These are phyloP conservation scores for Pythium angustatum DNA, from an alignment of 352 stramenopile species.

Conservation along the genomic window DNA sequence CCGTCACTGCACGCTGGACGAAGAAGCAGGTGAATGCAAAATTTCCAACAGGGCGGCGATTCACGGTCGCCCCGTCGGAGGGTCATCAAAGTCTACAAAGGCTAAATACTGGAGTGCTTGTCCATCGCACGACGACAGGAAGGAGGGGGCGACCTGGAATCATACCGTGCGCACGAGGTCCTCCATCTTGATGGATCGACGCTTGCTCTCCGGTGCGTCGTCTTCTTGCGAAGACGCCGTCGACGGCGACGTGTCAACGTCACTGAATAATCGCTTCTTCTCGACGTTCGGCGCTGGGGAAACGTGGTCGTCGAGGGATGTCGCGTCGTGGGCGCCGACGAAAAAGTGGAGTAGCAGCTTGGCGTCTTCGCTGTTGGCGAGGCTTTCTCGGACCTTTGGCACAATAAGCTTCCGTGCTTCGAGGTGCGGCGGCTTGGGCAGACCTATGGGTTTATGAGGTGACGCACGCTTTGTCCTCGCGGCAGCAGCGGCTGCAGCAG, in stretches of 20 bases:
- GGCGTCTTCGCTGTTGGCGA: conserved; percentile 63
- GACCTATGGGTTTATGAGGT: conserved; percentile 24
- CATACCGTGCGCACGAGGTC: conserved; percentile 36
- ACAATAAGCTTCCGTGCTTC: conserved; percentile 32
- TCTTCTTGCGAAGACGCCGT: conserved; percentile 7
- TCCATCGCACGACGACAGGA: background rate
- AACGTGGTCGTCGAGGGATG: conserved; percentile 27
- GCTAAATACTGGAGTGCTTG: conserved; percentile 23
- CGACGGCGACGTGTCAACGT: conserved; percentile 31
- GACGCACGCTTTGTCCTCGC: conserved; percentile 13
- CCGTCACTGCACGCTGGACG: background rate
- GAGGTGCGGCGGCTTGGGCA: conserved; percentile 24
- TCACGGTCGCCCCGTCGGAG: background rate
- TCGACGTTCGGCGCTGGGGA: conserved; percentile 32
- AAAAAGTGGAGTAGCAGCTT: conserved; percentile 81
- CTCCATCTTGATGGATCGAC: conserved; percentile 43
- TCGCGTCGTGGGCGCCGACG: conserved; percentile 49
- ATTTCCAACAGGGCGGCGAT: background rate
- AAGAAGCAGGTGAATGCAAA: conserved; percentile 9
- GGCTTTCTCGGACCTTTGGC: conserved; percentile 18
- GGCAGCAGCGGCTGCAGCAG: conserved; percentile 5
- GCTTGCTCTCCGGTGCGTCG: conserved; percentile 39
- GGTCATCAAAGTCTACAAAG: conserved; percentile 26
- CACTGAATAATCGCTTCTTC: conserved; percentile 63
- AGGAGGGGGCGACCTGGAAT: background rate